Percentiles rank a stretch among this genome's conserved stretches.
phyloP scores from a whole-genome alignment of 257 asterid genomes.

The Haberlea rhodopensis region DNA sequence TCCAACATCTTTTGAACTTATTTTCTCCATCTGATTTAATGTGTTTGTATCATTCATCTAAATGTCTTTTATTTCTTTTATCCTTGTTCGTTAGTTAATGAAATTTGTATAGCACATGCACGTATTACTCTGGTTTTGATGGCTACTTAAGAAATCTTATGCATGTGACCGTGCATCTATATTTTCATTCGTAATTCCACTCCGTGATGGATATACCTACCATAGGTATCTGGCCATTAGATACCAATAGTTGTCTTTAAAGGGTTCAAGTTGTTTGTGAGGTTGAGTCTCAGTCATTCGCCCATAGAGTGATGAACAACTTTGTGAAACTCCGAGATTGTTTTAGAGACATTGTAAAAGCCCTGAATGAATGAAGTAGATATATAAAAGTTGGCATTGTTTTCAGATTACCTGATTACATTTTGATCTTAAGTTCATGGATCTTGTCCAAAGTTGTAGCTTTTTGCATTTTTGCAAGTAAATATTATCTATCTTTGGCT shows the following conservation, averaged over 20 bases:
- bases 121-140: background rate
- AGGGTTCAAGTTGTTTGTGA: too few species aligned
- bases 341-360: background rate
- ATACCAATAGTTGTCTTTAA: too few species aligned
- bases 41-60: background rate
- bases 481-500: background rate
- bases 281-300: background rate
- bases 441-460: too few species aligned
- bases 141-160: background rate
- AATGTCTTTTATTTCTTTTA: slow-evolving; percentile 4
- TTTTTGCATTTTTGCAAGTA: background rate
- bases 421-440: background rate
- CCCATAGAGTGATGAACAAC: background rate
- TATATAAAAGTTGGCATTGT: background rate
- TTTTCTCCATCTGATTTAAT: background rate
- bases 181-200: background rate
- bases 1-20: slow-evolving; percentile 11
- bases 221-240: background rate
- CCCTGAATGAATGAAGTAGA: background rate
- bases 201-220: background rate
- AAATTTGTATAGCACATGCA: background rate
- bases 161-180: background rate
- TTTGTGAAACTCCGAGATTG: background rate
- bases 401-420: background rate
- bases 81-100: slow-evolving; percentile 12